Evolutionary conservation across 257 asterid genomes (phyloP).

Genomic region (Solanum raphanifolium): DNA sequence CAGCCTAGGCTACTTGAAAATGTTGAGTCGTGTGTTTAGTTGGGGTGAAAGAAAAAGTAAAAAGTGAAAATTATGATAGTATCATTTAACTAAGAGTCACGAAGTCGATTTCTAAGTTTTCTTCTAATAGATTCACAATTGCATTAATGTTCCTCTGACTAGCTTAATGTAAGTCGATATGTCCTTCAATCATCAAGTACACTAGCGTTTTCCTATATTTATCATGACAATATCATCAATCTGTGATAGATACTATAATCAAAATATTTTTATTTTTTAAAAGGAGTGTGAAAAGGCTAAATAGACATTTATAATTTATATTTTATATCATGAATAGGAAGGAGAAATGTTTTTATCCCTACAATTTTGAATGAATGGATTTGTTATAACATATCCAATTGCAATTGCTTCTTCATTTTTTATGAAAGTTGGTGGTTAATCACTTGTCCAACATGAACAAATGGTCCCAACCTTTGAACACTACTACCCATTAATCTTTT

Average conservation of each 20-base stretch:
- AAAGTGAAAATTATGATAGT: background rate
- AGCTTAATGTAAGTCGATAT: background rate
- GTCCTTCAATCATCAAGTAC: background rate
- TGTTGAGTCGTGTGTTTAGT: background rate
- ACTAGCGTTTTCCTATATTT: rapidly evolving
- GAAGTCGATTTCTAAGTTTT: background rate
- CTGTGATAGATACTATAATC: rapidly evolving
- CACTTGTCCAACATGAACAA: background rate
- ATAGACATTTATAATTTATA: too few species aligned
- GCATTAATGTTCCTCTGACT: rapidly evolving
- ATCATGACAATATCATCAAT: background rate
- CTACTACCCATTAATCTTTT: background rate
- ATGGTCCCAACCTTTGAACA: background rate
- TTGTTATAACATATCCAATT: background rate
- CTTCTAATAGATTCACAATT: too few species aligned
- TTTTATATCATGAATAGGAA: background rate
- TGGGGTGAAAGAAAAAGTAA: background rate
- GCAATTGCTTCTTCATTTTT: background rate
- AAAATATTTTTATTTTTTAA: too few species aligned
- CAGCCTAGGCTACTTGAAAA: background rate
- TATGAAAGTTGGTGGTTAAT: slow-evolving; percentile 2
- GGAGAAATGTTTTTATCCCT: background rate
- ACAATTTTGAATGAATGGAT: background rate
- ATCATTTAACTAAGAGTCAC: too few species aligned
- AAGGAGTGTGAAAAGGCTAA: background rate